Percentiles rank a stretch among this genome's conserved stretches.
Evolutionary conservation across 371 early-diverging fungal genomes (phyloP).

Genomic region (Apophysomyces elegans): DNA sequence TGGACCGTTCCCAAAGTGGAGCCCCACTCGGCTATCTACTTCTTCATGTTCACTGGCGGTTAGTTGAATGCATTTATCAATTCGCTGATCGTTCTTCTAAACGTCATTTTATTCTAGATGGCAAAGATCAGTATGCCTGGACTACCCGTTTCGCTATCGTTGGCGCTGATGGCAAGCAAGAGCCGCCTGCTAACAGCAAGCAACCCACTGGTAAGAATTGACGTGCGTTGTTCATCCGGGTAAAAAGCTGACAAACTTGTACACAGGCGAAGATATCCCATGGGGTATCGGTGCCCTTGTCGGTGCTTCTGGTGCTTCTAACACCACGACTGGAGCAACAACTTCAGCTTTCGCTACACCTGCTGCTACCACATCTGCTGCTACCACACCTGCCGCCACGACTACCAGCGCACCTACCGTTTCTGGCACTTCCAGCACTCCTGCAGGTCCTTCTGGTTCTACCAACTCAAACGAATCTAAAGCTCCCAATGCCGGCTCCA

Average conservation of each 20-base stretch:
- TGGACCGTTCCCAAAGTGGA: slow-evolving; percentile 38
- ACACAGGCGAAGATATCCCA: slow-evolving; percentile 26
- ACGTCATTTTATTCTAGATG: slow-evolving; percentile 9
- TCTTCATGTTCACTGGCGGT: slow-evolving; percentile 41
- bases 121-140: slow-evolving; percentile 27
- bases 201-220: slow-evolving; percentile 28
- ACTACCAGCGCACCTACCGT: too few relatives aligned
- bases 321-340: slow-evolving; percentile 8
- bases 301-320: slow-evolving; percentile 15
- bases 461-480: too few relatives aligned
- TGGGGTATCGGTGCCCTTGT: slow-evolving; percentile 32
- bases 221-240: background rate
- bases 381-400: background rate
- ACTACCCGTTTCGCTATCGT: slow-evolving; percentile 42
- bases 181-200: slow-evolving; percentile 18
- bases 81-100: background rate
- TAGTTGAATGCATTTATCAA: slow-evolving; percentile 13
- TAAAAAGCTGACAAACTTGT: background rate
- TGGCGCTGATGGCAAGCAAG: slow-evolving; percentile 25
- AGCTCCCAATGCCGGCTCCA: too few relatives aligned
- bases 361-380: slow-evolving; percentile 13
- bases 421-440: too few relatives aligned
- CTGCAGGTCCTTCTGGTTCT: too few relatives aligned
- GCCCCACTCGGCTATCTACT: slow-evolving; percentile 39
- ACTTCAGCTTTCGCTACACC: background rate